Conservation (phyloP, 208 protist genomes). For the Wallacemonas collosoma region DNA sequence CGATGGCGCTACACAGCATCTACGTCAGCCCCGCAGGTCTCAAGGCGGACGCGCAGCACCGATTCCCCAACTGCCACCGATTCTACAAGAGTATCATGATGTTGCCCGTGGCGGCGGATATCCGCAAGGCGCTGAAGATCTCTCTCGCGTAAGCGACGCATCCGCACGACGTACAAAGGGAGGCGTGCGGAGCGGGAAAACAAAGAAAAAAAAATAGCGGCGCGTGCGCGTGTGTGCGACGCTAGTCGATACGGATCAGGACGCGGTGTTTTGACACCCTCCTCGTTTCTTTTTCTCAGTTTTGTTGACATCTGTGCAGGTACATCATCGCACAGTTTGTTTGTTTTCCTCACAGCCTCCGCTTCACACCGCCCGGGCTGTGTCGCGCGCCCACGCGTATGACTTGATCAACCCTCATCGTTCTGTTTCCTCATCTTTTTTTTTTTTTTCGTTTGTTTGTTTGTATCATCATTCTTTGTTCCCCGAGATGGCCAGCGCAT, state of each 20-base stretch:
- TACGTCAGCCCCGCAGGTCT: constrained; percentile 24
- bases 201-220: background rate
- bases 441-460: constrained; percentile 2
- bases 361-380: too few relatives aligned
- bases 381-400: too few relatives aligned
- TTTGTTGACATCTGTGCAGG: background rate
- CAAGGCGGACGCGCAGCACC: constrained; percentile 25
- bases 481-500: too few relatives aligned
- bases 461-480: background rate
- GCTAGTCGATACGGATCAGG: background rate
- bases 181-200: background rate
- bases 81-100: constrained; percentile 59
- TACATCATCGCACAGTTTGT: too few relatives aligned
- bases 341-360: too few relatives aligned
- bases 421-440: constrained; percentile 18
- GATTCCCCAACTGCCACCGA: constrained; percentile 28
- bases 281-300: background rate
- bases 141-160: constrained; percentile 21
- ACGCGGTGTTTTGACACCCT: constrained; percentile 8
- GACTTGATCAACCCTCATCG: background rate
- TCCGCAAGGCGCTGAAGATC: constrained; percentile 61
- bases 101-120: constrained; percentile 55
- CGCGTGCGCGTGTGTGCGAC: background rate
- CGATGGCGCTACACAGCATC: constrained; percentile 41
- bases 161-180: background rate